A percentile compares a stretch with the other conserved stretches of the same genome.
Conservation (phyloP, 495 filamentous ascomycete species). For the Neurospora pannonica region DNA sequence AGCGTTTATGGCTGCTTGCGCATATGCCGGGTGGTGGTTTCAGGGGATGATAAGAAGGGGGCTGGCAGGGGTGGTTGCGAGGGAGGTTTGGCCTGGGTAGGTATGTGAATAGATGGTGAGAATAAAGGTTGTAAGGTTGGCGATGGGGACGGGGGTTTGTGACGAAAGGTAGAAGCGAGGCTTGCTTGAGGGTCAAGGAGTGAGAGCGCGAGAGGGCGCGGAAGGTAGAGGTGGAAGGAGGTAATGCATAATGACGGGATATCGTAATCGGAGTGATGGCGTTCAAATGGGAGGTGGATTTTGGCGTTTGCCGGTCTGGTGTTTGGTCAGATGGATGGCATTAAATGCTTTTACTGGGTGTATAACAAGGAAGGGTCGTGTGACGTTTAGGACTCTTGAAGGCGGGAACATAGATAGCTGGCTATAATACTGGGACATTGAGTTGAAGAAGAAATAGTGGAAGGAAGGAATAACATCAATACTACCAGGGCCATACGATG, state of each 20-base stretch:
- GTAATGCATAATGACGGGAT: neutral
- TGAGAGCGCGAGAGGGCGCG: too few species aligned
- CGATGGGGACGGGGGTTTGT: too few species aligned
- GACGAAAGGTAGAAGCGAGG: neutral
- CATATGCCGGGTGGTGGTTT: conserved; percentile 1
- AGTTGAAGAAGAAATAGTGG: neutral
- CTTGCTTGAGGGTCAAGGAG: neutral
- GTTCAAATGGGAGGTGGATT: neutral
- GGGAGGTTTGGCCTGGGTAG: neutral
- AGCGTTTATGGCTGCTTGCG: neutral
- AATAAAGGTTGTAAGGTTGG: too few species aligned
- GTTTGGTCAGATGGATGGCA: neutral
- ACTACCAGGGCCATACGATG: neutral
- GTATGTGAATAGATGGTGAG: too few species aligned
- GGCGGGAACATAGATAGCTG: neutral
- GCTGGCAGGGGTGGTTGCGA: neutral
- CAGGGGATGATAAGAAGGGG: neutral
- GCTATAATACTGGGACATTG: neutral
- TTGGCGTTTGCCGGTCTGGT: neutral
- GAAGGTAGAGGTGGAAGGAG: neutral
- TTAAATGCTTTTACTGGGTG: neutral
- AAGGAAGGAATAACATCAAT: neutral
- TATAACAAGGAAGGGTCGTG: neutral
- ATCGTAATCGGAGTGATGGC: neutral
- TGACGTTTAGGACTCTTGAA: neutral